phyloP scores from a whole-genome alignment of 169 alveolate species.

The Eimeria praecox region DNA sequence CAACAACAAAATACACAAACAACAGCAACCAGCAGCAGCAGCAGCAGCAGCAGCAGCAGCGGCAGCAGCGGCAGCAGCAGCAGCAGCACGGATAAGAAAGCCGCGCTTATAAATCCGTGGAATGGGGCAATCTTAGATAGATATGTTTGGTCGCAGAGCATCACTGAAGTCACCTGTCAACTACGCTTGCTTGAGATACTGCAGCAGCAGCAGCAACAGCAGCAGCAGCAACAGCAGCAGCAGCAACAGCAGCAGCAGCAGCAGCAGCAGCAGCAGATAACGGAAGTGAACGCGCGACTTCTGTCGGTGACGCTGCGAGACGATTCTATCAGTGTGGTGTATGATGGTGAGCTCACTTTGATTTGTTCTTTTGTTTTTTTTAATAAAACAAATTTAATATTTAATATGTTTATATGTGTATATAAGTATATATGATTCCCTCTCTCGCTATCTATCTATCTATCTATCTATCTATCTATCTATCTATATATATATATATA shows the following conservation, averaged over 20 bases:
- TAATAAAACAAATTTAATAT: too few relatives aligned
- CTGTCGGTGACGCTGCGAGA: conserved; percentile 2
- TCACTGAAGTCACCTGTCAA: conserved; percentile 74
- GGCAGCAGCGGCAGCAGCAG: conserved; percentile 62
- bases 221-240: conserved; percentile 16
- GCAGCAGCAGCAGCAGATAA: conserved; percentile 10
- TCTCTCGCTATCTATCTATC: not conserved
- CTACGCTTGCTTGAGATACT: conserved; percentile 15
- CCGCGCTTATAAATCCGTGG: conserved; percentile 41
- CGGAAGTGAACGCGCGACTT: not conserved
- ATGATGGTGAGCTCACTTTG: not conserved
- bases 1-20: not conserved
- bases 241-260: not conserved
- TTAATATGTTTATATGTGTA: too few relatives aligned
- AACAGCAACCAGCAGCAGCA: not conserved
- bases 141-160: conserved; percentile 76
- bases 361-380: too few relatives aligned
- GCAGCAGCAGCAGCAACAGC: conserved; percentile 51
- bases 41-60: not conserved
- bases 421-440: not conserved
- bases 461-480: too few relatives aligned
- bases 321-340: not conserved
- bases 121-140: conserved; percentile 68
- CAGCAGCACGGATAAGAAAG: conserved; percentile 31
- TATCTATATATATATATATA: too few relatives aligned